Base-by-base conservation (phyloP, 1,284 basidiomycete species). In the Sporisorium graminicola region DNA sequence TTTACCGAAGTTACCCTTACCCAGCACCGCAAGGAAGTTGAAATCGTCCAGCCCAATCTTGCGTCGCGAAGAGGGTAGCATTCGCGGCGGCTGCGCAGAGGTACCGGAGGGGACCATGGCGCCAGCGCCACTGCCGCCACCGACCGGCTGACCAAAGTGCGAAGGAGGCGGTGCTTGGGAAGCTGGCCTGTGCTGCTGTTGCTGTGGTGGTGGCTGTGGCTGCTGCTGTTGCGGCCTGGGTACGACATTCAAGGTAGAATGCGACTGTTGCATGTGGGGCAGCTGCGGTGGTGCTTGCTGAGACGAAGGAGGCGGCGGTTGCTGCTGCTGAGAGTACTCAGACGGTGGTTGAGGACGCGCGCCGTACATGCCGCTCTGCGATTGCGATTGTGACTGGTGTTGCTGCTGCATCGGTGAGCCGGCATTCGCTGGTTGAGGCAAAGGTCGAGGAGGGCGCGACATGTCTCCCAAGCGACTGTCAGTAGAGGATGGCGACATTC, bases 1-100 rank as follows among this genome's bases (percentile, higher is more conserved):
- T 87, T 99, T 99, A 65, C 97, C 97, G 82, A 99, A 99, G 87
- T 99, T 99, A 85, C 97, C 97, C 87, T 99, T 99, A 66, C 97
- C 97, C 33, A 99, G 90, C 8, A 99, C 97, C 22, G 97, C 95
- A 58, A 99, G 88, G 89, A 99, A 99, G 86, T 99, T 99, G 89
- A 99, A 99, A 86, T 99, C 97, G 86, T 99, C 95, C 47, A 99
- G 89, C 0, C 95, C 94, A 74, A 99, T 93, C 87, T 95, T 96
- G 62, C 94, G 90, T 86, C 91, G 92, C 53, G 82, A 79, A 24
- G 83, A 84, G 13, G 78, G 78, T 9, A 74, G 70, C 63, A 77
- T 77, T 7, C 73, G 65, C 5, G 63, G 59, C 20, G 65, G 58
- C 35, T 67, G 71, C n/a, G 43, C 64, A 42, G 31, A 51, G 12